A percentile compares a stretch with the other conserved stretches of the same genome.
Conservation (phyloP, 192 early-diverging fungal species). For the Backusella tuberculispora region DNA sequence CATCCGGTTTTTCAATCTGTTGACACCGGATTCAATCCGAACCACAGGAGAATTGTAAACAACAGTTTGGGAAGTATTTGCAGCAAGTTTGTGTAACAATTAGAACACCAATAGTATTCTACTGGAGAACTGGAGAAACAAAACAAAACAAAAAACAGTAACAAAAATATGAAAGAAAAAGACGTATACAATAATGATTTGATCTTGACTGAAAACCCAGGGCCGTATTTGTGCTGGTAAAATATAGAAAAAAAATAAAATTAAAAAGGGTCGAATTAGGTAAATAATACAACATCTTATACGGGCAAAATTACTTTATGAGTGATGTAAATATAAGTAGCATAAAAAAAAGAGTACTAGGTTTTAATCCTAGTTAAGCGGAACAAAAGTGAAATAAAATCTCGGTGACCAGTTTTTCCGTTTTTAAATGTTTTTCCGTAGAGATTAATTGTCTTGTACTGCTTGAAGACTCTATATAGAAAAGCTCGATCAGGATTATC, state of each 20-base stretch:
- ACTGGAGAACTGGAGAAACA: not conserved
- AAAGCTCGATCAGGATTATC: not conserved
- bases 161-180: not conserved
- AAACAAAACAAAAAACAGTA: not conserved
- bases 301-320: not conserved
- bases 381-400: not conserved
- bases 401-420: not conserved
- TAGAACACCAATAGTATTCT: not conserved
- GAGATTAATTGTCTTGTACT: not conserved
- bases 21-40: not conserved
- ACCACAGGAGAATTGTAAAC: not conserved
- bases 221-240: not conserved
- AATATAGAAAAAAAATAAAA: not conserved
- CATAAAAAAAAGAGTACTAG: not conserved
- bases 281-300: not conserved
- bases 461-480: constrained; percentile 1
- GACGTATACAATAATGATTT: not conserved
- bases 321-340: not conserved
- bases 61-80: not conserved
- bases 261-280: constrained; percentile 8
- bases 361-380: not conserved
- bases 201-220: not conserved
- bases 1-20: not conserved
- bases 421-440: constrained; percentile 10
- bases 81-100: not conserved